Evolutionary conservation across 108 stramenopile species (phyloP).

Genomic region (Aurantiochytrium sp.): DNA sequence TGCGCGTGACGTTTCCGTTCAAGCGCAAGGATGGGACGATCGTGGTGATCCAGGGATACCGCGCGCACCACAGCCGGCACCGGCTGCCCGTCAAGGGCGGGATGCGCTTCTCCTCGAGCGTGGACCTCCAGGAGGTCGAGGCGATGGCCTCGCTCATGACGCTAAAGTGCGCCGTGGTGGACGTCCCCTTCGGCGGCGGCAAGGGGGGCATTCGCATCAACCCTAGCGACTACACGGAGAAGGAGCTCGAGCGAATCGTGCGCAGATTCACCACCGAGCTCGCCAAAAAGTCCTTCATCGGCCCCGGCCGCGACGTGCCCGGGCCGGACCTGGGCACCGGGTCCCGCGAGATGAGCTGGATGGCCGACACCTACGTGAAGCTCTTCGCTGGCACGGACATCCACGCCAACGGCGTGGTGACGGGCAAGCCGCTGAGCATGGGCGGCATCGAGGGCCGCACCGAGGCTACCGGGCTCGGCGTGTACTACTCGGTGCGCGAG

Average conservation of each 20-base stretch:
- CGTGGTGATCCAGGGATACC: conserved; percentile 38
- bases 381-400: conserved; percentile 34
- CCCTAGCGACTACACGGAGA: conserved; percentile 30
- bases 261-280: conserved; percentile 38
- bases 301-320: conserved; percentile 37
- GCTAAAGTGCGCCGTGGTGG: conserved; percentile 37
- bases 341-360: conserved; percentile 35
- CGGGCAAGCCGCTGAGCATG: conserved; percentile 38
- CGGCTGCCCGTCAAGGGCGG: conserved; percentile 34
- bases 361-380: conserved; percentile 39
- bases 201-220: conserved; percentile 36
- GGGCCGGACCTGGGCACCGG: conserved; percentile 38
- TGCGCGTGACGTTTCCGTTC: conserved; percentile 33
- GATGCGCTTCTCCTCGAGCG: conserved; percentile 26
- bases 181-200: conserved; percentile 39
- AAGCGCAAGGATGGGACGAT: conserved; percentile 34
- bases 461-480: conserved; percentile 37
- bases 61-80: conserved; percentile 38
- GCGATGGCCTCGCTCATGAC: conserved; percentile 40
- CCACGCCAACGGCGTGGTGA: conserved; percentile 26
- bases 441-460: conserved; percentile 33
- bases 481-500: conserved; percentile 33
- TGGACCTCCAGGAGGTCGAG: conserved; percentile 38
- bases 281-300: conserved; percentile 37
- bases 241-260: conserved; percentile 36